Evolutionary conservation across 1,284 basidiomycete genomes (phyloP), one percentile per base, ranked within the genome.

Genomic region (Leccinum pachyderme): DNA sequence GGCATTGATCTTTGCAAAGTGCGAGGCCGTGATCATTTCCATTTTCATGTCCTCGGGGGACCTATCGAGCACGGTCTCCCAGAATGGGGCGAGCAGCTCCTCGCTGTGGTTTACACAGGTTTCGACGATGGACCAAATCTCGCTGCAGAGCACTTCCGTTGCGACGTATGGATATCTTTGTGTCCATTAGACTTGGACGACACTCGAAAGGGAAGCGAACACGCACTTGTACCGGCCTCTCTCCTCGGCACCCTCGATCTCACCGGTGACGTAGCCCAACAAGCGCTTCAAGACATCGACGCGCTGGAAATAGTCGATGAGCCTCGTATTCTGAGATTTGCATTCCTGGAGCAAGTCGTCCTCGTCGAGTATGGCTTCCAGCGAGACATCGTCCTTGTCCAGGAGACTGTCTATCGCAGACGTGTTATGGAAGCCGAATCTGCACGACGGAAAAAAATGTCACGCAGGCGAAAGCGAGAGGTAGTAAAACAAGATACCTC

Each of bases 61-160:
- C 63, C 83, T 80, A 63, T 93, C 88, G 22, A 99, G 78, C 9
- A 98, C 86, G 9, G 84, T 86, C 71, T 98, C 92, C 97, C 97
- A 99, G 78, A 97, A 97, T 7, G 91, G 88, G 18, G 79, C 76
- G 54, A 95, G 79, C 51, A 95, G 77, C 60, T 87, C 82, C 24
- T 85, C 77, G 47, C 81, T 78, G 65, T 91, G 80, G 62, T 81
- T 82, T 65, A 97, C 80, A 66, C 95, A 91, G 3, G 91, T 91
- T 70, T 96, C 92, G 49, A 94, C 87, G 63, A 99, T 91, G 22
- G 89, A 91, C 89, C 94, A 97, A 72, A 97, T 87, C 66, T 98
- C 95, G 73, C 90, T 91, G 72, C 94, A 95, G 33, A 99, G 81
- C 29, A 99, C 94, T 73, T 99, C 97, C 15, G 95, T 95, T 15